Base-by-base conservation (phyloP, 2,329 filamentous ascomycete genomes). In the Colletotrichum agaves region DNA sequence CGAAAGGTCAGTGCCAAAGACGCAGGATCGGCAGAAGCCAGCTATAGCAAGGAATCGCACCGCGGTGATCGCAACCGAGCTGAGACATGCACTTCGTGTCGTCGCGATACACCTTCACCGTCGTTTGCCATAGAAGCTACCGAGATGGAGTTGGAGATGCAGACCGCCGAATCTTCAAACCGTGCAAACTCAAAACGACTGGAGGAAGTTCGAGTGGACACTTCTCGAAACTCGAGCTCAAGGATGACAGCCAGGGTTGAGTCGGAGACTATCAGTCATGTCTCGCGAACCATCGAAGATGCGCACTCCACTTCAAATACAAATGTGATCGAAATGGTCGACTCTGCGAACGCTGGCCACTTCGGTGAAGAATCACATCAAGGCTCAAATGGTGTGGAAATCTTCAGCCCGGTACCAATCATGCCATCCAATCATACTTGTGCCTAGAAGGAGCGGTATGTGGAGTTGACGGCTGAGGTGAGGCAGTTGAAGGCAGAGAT, bases 401-500 rank as follows among this genome's bases (percentile, higher is more conserved):
- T 77, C 47, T 74, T 76, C 44, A 77, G 74, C 10, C 78, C 79
- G 0, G 74, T 68, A 12, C 78, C 80, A 21, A 73, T 79, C 23
- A 74, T 78, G 52, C 75, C 78, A 31, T 74, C 77, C 13, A 77
- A 80, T 23, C 82, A 84, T 65, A 72, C 77, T 8, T 84, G 82
- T 69, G 73, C 72, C 49, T 85, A 77, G 83, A 80, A 78, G 66
- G 76, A 80, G 5, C 77, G 76, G 6, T 84, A 83, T 67, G 71
- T 80, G 63, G 75, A 77, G 17, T 71, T 85, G 62, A 78, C 77
- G 39, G 74, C 78, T 1, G 80, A 84, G 70, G 75, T 82, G 46
- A 77, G 81, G 12, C 75, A 78, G 15, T 75, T 83, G 60, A 81
- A 80, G 56, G 77, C 78, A 3, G 79, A 82, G 69, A 73, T 80